These are phyloP conservation scores for Laetiporus sulphureus DNA, from an alignment of 1,284 basidiomycete genomes.

Conservation along the genomic window DNA sequence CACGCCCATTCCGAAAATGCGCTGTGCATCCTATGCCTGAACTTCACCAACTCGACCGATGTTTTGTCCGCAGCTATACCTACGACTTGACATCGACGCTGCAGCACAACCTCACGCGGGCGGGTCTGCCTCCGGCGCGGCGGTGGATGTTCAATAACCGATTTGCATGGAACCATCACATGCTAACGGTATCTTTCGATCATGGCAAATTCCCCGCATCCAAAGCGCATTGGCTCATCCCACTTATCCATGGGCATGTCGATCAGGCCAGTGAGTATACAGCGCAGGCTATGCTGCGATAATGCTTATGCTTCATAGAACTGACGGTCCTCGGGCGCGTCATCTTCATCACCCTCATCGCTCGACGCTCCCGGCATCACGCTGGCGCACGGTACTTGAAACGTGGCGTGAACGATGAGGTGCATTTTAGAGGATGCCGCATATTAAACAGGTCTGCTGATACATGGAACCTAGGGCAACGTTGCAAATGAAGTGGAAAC, in stretches of 20 bases:
- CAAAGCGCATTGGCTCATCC: constrained; percentile 82
- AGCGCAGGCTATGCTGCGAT: not conserved
- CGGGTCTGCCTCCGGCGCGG: constrained; percentile 21
- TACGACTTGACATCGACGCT: constrained; percentile 96
- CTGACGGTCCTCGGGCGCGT: constrained; percentile 87
- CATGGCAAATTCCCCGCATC: constrained; percentile 27
- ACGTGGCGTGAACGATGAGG: constrained; percentile 90
- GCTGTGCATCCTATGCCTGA: too few species aligned
- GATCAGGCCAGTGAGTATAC: constrained; percentile 89
- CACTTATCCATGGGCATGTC: constrained; percentile 93
- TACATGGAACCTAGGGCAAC: constrained; percentile 69
- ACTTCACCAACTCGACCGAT: too few species aligned
- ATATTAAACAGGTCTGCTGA: not conserved
- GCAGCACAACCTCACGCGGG: constrained; percentile 83
- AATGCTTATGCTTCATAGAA: constrained; percentile 43
- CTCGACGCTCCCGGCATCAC: constrained; percentile 90
- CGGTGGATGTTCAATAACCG: constrained; percentile 78
- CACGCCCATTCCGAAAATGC: too few species aligned
- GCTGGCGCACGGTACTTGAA: constrained; percentile 96
- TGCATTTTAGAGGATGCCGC: constrained; percentile 26
- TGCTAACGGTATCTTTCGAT: constrained; percentile 68
- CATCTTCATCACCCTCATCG: constrained; percentile 91
- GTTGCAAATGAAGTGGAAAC: constrained; percentile 99
- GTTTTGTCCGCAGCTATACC: constrained; percentile 91
- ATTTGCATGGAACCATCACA: constrained; percentile 94